A percentile compares a stretch with the other conserved stretches of the same genome.
phyloP scores from a whole-genome alignment of 169 alveolate genomes.

The Plasmodium cynomolgi region DNA sequence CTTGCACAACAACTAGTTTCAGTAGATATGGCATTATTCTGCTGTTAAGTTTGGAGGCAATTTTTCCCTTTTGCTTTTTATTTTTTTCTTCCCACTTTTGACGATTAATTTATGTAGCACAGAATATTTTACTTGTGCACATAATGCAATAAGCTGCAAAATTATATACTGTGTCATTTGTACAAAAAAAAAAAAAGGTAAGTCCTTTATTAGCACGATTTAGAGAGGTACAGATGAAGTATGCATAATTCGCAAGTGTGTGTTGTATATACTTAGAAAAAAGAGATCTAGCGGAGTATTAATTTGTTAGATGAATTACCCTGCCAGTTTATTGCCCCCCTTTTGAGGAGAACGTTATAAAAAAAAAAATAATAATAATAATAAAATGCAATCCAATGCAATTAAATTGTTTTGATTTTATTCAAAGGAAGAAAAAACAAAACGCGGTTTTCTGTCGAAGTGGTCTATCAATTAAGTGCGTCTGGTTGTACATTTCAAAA shows the following conservation, averaged over 20 bases:
- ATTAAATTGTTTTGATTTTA: background rate
- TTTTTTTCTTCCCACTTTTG: background rate
- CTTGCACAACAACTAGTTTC: background rate
- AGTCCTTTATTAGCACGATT: background rate
- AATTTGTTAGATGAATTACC: background rate
- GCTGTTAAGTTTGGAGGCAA: background rate
- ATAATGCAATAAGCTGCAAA: background rate
- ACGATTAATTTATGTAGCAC: background rate
- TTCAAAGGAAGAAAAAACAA: background rate
- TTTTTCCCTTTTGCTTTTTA: background rate
- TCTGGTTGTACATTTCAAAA: background rate
- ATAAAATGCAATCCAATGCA: background rate
- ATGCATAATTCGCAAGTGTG: background rate
- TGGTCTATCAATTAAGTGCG: background rate
- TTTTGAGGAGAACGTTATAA: background rate
- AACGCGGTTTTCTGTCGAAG: background rate
- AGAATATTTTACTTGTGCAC: background rate
- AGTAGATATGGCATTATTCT: background rate
- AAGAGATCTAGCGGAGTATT: background rate
- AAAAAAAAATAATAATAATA: background rate
- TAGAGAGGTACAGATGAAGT: background rate
- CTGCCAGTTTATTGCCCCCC: background rate
- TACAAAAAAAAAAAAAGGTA: background rate
- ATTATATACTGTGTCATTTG: background rate
- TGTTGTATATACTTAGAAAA: background rate